Evolutionary conservation across 768 basidiomycete species (phyloP), one percentile per base, ranked within the genome.

Genomic region (Boletus pseudopeckii): DNA sequence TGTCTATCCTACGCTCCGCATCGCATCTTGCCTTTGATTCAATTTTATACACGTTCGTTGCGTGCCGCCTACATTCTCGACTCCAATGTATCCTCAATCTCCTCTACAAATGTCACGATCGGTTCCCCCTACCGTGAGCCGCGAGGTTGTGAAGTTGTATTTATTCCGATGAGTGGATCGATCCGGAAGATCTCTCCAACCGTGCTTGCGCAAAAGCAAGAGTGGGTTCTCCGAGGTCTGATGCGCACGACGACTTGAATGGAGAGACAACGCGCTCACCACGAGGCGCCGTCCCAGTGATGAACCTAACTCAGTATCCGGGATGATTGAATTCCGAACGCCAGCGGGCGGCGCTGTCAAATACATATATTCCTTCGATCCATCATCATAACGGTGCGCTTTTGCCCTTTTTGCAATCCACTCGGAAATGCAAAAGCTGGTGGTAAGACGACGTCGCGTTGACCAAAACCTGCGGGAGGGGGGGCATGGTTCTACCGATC

Each of bases 221-320:
- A 20, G 64, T 65, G 65, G 66, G 57, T 67, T 60, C 57, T 54
- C 65, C 65, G 64, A 61, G 57, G 56, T 55, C 42, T 63, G 66
- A 65, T 58, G 48, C 55, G 52, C 54, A 47, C 49, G 51, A 39
- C 51, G 44, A 33, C 28, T 17, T 50, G 22, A 54, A 40, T 55
- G 54, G 43, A 50, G 48, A 48, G 54, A 54, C 65, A 66, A 68
- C 53, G 64, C 65, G 50, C 61, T 48, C 33, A 48, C 64, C 65
- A 68, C 54, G 66, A 66, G 65, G 63, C 54, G 20, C 24, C 14
- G 13, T 46, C 54, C 28, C 9, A 47, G 28, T 47, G 45, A 45
- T 53, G 46, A 65, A 67, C 60, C 48, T 65, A 65, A 65, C 56
- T 58, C 57, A 50, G 47, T 49, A 32, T 17, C 36, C 18, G 24